Conservation (phyloP, 371 early-diverging fungal genomes). For the Haplosporangium sp. region DNA sequence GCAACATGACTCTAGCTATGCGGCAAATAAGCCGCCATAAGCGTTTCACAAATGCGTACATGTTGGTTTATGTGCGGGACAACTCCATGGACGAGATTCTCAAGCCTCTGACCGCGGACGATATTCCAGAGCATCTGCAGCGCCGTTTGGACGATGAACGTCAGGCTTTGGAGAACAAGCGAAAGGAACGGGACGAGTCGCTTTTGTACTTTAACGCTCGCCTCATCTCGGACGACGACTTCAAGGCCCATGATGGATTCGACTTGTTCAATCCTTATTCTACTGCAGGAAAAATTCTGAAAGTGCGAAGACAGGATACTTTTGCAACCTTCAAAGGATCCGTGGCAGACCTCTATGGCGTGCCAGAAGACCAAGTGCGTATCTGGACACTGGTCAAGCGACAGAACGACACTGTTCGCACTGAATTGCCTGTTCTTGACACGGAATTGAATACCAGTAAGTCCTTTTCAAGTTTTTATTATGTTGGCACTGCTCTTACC, state of each 20-base stretch:
- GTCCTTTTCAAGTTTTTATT: constrained; percentile 13
- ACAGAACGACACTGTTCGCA: constrained; percentile 87
- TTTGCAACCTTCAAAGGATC: constrained; percentile 65
- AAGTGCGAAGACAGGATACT: constrained; percentile 69
- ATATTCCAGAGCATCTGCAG: constrained; percentile 88
- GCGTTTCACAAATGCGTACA: constrained; percentile 95
- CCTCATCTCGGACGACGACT: constrained; percentile 63
- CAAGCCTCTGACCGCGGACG: constrained; percentile 67
- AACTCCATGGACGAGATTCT: constrained; percentile 78
- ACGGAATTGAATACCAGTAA: constrained; percentile 60
- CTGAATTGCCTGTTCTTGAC: constrained; percentile 72
- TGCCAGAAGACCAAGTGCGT: constrained; percentile 70
- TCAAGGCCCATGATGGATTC: constrained; percentile 80
- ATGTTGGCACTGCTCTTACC: constrained; percentile 33
- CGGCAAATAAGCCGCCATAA: constrained; percentile 60
- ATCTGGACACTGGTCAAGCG: constrained; percentile 88
- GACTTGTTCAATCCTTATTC: constrained; percentile 74
- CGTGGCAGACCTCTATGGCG: constrained; percentile 62
- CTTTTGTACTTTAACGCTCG: constrained; percentile 34
- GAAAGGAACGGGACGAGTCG: constrained; percentile 44
- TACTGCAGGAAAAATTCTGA: constrained; percentile 54
- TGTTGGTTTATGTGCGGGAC: constrained; percentile 95
- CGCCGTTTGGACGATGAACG: constrained; percentile 52
- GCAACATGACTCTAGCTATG: constrained; percentile 37
- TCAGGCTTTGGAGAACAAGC: constrained; percentile 26